A percentile compares a stretch with the other conserved stretches of the same genome.
Evolutionary conservation across 2,329 filamentous ascomycete genomes (phyloP).

Genomic region (Pseudopithomyces chartarum): DNA sequence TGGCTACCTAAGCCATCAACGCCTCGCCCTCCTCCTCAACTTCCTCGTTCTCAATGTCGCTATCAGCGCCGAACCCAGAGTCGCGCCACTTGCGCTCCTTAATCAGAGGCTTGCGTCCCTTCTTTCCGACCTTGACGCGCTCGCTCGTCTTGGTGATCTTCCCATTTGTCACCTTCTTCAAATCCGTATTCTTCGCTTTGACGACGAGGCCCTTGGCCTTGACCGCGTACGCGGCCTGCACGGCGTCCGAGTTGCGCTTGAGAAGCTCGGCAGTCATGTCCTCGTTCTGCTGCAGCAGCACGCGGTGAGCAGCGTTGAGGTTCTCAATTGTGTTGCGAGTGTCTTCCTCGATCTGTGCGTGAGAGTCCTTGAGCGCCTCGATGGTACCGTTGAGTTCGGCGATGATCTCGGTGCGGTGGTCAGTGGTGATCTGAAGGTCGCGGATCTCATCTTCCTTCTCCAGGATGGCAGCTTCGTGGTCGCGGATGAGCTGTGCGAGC

Average conservation of each 20-base stretch:
- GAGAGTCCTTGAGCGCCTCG: slow-evolving; percentile 38
- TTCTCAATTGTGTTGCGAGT: slow-evolving; percentile 38
- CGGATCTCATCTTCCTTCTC: slow-evolving; percentile 38
- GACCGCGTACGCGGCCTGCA: slow-evolving; percentile 39
- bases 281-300: slow-evolving; percentile 38
- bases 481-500: slow-evolving; percentile 23
- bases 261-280: slow-evolving; percentile 30
- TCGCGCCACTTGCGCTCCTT: slow-evolving; percentile 34
- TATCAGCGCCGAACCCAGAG: slow-evolving; percentile 39
- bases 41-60: slow-evolving; percentile 23
- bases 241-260: slow-evolving; percentile 33
- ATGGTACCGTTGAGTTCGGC: slow-evolving; percentile 35
- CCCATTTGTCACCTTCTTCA: slow-evolving; percentile 34
- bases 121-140: slow-evolving; percentile 40
- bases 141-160: slow-evolving; percentile 38
- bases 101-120: slow-evolving; percentile 30
- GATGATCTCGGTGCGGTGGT: slow-evolving; percentile 40
- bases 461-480: slow-evolving; percentile 31
- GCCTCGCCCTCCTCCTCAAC: slow-evolving; percentile 19
- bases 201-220: slow-evolving; percentile 39
- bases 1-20: not conserved
- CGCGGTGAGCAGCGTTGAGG: slow-evolving; percentile 32
- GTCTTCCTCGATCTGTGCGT: slow-evolving; percentile 33
- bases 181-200: slow-evolving; percentile 28
- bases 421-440: slow-evolving; percentile 41